Percentiles rank a stretch among this genome's conserved stretches.
phyloP scores from a whole-genome alignment of 2,329 filamentous ascomycete species.

The Emmonsiellopsis sp. region DNA sequence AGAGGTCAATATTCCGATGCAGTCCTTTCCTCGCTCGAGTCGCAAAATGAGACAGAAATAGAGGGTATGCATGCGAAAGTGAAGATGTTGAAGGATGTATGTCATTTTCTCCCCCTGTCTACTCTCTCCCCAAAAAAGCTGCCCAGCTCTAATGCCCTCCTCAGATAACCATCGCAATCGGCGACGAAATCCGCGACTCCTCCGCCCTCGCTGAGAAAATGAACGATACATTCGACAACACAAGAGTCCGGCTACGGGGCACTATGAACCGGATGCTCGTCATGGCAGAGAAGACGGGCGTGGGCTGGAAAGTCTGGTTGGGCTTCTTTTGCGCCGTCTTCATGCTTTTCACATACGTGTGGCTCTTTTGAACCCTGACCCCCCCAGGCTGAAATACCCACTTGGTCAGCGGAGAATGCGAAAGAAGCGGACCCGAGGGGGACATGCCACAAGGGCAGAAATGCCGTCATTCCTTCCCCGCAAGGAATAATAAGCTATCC shows the following conservation, averaged over 20 bases:
- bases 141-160: conserved; percentile 5
- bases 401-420: background rate
- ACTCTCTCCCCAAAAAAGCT: background rate
- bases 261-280: conserved; percentile 96
- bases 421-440: background rate
- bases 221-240: conserved; percentile 88
- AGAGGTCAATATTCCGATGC: conserved; percentile 89
- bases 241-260: conserved; percentile 66
- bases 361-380: conserved; percentile 58
- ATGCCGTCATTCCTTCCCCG: too few relatives aligned
- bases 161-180: conserved; percentile 84
- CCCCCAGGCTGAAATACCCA: too few relatives aligned
- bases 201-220: conserved; percentile 85
- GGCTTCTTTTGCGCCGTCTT: conserved; percentile 77
- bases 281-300: conserved; percentile 91
- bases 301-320: conserved; percentile 92
- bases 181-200: conserved; percentile 87
- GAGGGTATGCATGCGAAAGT: conserved; percentile 89
- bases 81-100: conserved; percentile 75
- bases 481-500: too few relatives aligned
- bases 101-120: conserved; percentile 24
- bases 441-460: too few relatives aligned
- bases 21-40: conserved; percentile 86
- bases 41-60: conserved; percentile 85
- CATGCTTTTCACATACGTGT: conserved; percentile 82